Conservation (phyloP, 177 flowering plant species). For the Viscum album region DNA sequence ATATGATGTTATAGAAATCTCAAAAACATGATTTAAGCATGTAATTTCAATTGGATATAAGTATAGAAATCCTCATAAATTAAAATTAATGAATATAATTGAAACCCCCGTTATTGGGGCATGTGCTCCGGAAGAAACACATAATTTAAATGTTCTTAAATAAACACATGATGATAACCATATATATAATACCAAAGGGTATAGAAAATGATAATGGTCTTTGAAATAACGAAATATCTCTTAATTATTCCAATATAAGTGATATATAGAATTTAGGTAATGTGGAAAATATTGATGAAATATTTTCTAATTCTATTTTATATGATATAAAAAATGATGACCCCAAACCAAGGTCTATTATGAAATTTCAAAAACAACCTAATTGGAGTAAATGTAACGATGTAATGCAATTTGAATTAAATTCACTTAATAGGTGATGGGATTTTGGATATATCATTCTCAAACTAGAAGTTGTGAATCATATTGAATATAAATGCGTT, state of each 20-base stretch:
- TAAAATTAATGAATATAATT: no score
- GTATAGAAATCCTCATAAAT: no score
- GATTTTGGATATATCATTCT: not conserved
- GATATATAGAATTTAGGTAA: not conserved
- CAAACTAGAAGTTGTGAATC: not conserved
- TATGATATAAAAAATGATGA: not conserved
- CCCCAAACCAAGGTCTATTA: not conserved
- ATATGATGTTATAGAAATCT: no score
- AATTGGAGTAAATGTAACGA: not conserved
- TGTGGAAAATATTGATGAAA: not conserved
- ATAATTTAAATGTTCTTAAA: no score
- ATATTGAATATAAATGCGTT: not conserved
- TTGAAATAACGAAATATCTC: no score
- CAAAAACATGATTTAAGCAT: no score
- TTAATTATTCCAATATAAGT: not conserved
- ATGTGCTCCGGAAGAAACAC: no score
- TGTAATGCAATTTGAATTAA: not conserved
- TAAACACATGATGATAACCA: not conserved
- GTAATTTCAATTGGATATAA: no score
- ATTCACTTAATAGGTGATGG: not conserved
- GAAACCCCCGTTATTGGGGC: no score
- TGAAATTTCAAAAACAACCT: not conserved
- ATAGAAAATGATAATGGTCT: no score
- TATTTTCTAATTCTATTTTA: not conserved
- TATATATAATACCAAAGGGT: not conserved